Evolutionary conservation across 2,329 filamentous ascomycete genomes (phyloP).

Genomic region (Botrytis galanthina): DNA sequence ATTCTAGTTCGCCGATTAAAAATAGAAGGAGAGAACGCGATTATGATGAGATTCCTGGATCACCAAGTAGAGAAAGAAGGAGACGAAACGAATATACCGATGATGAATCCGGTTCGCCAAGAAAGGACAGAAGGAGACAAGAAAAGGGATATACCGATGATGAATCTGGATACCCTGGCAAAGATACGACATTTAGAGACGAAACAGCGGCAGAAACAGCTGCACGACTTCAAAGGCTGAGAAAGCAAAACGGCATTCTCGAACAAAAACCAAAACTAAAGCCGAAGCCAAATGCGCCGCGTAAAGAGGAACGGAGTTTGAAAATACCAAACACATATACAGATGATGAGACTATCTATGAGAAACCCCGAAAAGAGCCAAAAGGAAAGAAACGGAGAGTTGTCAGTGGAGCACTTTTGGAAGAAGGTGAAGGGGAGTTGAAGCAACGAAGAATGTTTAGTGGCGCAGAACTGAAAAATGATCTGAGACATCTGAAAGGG

Average conservation of each 20-base stretch:
- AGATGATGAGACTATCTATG: conserved; percentile 31
- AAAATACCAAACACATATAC: conserved; percentile 22
- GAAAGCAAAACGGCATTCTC: conserved; percentile 1
- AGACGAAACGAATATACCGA: conserved; percentile 12
- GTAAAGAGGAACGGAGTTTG: conserved; percentile 4
- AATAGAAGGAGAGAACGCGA: conserved; percentile 11
- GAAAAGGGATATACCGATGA: conserved; percentile 13
- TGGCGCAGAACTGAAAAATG: conserved; percentile 36
- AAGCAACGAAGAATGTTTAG: conserved; percentile 46
- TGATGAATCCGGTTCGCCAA: conserved; percentile 9
- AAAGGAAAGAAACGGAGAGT: conserved; percentile 51
- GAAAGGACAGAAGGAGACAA: conserved; percentile 3
- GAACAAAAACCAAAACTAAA: neutral
- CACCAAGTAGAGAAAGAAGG: conserved; percentile 9
- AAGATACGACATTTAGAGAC: neutral
- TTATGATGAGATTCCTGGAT: conserved; percentile 14
- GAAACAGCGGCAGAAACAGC: conserved; percentile 15
- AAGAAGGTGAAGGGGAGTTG: conserved; percentile 60
- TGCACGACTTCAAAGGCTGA: neutral
- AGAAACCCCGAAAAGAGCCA: conserved; percentile 27
- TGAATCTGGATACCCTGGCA: conserved; percentile 6
- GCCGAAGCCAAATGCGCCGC: conserved; percentile 6
- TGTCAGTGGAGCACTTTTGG: conserved; percentile 68
- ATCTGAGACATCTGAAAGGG: conserved; percentile 49
- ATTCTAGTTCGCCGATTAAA: neutral